These are phyloP conservation scores for Cystobasidium onofrii DNA, from an alignment of 768 basidiomycete species.

Conservation along the genomic window DNA sequence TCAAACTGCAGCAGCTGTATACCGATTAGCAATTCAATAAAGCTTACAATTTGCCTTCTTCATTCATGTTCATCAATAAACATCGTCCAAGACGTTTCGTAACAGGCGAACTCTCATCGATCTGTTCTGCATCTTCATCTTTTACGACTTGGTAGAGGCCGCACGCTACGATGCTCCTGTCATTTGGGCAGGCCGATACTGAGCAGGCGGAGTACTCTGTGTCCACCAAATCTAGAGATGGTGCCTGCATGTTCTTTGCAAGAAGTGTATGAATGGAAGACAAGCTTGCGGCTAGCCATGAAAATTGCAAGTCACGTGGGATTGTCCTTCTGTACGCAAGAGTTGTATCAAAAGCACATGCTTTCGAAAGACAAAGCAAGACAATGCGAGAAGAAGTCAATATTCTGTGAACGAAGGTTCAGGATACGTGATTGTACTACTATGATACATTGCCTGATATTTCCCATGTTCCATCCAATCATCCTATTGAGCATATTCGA, in stretches of 20 bases:
- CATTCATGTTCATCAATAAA: constrained; percentile 37
- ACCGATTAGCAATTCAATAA: background rate
- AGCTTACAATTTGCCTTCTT: constrained; percentile 34
- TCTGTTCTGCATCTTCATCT: constrained; percentile 41
- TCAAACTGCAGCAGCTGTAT: too few relatives aligned
- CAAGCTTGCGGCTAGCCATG: background rate
- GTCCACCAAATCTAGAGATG: constrained; percentile 34
- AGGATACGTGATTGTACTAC: too few relatives aligned
- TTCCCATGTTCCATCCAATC: too few relatives aligned
- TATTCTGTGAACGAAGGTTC: too few relatives aligned
- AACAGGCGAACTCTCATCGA: constrained; percentile 33
- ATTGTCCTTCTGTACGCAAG: background rate
- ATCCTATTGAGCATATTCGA: constrained; percentile 13
- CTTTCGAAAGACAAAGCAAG: background rate
- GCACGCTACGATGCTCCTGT: constrained; percentile 63
- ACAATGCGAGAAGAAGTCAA: background rate
- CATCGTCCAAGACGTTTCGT: constrained; percentile 39
- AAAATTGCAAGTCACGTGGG: background rate
- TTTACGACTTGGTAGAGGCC: constrained; percentile 81
- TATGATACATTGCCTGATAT: too few relatives aligned
- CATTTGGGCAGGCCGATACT: constrained; percentile 79
- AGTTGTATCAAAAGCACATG: too few relatives aligned
- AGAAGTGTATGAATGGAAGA: background rate
- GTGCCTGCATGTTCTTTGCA: background rate
- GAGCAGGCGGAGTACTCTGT: constrained; percentile 48